Conservation (phyloP, 805 yeast genomes). For the Brettanomyces bruxellensis region DNA sequence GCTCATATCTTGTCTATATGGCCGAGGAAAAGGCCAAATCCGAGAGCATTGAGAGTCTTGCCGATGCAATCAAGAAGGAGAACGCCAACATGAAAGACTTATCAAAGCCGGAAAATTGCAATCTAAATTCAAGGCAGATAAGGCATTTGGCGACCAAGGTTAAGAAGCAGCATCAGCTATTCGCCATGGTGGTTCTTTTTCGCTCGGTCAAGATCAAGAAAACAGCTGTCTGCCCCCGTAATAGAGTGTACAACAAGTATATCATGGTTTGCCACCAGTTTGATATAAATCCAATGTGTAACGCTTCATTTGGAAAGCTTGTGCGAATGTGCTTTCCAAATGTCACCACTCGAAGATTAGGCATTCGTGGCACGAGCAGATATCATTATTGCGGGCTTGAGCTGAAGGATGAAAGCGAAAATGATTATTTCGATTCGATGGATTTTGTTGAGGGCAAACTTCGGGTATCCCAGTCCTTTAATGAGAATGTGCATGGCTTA, state of each 20-base stretch:
- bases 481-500: background rate
- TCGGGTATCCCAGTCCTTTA: background rate
- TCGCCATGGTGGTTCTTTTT: constrained; percentile 76
- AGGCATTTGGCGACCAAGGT: constrained; percentile 15
- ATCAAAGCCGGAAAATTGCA: no score
- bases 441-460: background rate
- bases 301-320: constrained; percentile 72
- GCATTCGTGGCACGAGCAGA: constrained; percentile 73
- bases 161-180: constrained; percentile 63
- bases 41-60: no score
- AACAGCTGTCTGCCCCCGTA: constrained; percentile 53
- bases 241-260: constrained; percentile 59
- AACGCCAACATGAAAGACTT: no score
- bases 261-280: constrained; percentile 46
- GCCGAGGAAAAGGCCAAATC: no score
- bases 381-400: constrained; percentile 81
- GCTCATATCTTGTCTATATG: no score
- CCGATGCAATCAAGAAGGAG: no score
- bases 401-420: constrained; percentile 27
- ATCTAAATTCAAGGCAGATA: background rate
- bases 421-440: constrained; percentile 3
- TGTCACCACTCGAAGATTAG: constrained; percentile 68
- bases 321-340: constrained; percentile 58
- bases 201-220: constrained; percentile 46
- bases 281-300: constrained; percentile 51